Percentiles rank a stretch among this genome's conserved stretches.
Evolutionary conservation across 257 asterid species (phyloP).

Genomic region (Rhazya stricta): DNA sequence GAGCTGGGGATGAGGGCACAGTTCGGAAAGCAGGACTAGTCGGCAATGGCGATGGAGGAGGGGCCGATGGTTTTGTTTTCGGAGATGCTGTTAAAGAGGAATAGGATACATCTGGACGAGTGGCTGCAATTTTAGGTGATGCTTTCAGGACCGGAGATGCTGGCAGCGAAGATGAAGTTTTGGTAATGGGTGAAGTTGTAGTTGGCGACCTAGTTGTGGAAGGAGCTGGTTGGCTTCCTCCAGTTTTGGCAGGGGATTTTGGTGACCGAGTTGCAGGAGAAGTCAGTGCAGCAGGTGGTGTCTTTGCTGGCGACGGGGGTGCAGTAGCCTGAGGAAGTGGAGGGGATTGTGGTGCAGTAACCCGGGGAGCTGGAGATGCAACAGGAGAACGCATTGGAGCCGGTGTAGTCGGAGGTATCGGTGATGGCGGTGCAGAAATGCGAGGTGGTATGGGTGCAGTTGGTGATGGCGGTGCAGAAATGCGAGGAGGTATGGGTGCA

Average conservation of each 20-base stretch:
- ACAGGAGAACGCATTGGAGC: conserved; percentile 2
- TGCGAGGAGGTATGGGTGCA: too few species aligned
- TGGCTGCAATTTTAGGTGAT: neutral
- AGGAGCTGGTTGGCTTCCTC: neutral
- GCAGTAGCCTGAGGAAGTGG: neutral
- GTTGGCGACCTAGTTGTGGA: conserved; percentile 9
- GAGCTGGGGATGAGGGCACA: neutral
- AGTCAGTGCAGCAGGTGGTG: conserved; percentile 18
- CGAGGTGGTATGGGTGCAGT: too few species aligned
- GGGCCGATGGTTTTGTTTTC: conserved; percentile 15
- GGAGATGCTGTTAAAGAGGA: conserved; percentile 21
- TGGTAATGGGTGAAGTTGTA: conserved; percentile 12
- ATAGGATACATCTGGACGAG: conserved; percentile 11
- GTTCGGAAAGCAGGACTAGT: conserved; percentile 24
- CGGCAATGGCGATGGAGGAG: conserved; percentile 25
- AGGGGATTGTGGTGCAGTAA: conserved; percentile 12
- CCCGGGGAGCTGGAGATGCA: neutral
- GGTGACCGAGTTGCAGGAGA: neutral
- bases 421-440: too few species aligned
- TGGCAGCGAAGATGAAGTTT: neutral
- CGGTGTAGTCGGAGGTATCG: conserved; percentile 15
- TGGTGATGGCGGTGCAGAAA: too few species aligned
- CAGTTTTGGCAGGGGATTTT: conserved; percentile 2
- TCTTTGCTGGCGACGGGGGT: conserved; percentile 9
- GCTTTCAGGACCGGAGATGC: conserved; percentile 16